A percentile compares a stretch with the other conserved stretches of the same genome.
Evolutionary conservation across 805 yeast genomes (phyloP).

Genomic region (Saccharomycopsis babjevae): DNA sequence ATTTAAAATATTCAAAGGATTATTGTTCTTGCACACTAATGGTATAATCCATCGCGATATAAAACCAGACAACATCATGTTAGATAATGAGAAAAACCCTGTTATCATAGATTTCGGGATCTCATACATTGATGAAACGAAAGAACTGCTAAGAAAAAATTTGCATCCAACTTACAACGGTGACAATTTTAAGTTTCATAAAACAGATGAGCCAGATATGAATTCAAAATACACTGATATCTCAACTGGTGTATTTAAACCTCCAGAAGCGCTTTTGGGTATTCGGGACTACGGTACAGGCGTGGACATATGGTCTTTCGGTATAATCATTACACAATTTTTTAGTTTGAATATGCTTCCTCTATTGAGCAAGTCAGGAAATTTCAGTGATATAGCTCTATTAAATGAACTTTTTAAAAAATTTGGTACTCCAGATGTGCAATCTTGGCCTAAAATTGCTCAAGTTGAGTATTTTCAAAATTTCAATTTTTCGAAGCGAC

Average conservation of each 20-base stretch:
- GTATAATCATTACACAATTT: slow-evolving; percentile 48
- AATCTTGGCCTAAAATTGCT: slow-evolving; percentile 35
- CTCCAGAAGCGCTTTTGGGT: slow-evolving; percentile 67
- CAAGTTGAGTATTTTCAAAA: slow-evolving; percentile 28
- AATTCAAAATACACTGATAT: slow-evolving; percentile 23
- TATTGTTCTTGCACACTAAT: slow-evolving; percentile 44
- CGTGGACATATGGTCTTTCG: slow-evolving; percentile 67
- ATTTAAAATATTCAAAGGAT: slow-evolving; percentile 31
- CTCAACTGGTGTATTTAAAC: slow-evolving; percentile 55
- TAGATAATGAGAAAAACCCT: slow-evolving; percentile 24
- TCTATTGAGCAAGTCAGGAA: slow-evolving; percentile 30
- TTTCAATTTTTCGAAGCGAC: slow-evolving; percentile 23
- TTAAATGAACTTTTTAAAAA: slow-evolving; percentile 41
- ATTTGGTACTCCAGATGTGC: slow-evolving; percentile 55
- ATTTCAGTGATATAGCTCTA: slow-evolving; percentile 46
- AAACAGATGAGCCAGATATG: background rate
- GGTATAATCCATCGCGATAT: slow-evolving; percentile 72
- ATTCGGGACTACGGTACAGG: slow-evolving; percentile 40
- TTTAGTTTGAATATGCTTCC: slow-evolving; percentile 32
- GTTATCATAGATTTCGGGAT: slow-evolving; percentile 60
- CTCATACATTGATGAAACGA: slow-evolving; percentile 31
- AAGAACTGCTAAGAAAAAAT: background rate
- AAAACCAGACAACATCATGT: slow-evolving; percentile 54
- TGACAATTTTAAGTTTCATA: background rate
- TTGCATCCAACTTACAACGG: background rate